Evolutionary conservation across 352 stramenopile species (phyloP).

Genomic region (Phytophthora gonapodyides): DNA sequence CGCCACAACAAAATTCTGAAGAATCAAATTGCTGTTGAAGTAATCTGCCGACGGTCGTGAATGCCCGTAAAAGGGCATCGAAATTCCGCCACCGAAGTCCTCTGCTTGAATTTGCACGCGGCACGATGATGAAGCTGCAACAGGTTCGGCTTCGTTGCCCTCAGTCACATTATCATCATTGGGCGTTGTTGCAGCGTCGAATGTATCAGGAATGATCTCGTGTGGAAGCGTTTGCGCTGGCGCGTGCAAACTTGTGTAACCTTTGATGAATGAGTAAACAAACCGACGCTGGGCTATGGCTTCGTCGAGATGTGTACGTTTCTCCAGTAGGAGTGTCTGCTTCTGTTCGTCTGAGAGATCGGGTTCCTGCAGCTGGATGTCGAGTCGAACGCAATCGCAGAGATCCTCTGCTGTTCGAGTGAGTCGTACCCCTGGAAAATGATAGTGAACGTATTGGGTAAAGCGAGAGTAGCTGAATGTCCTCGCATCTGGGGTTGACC

Average conservation of each 20-base stretch:
- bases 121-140: too few species aligned
- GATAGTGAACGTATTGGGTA: neutral
- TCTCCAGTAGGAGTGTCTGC: too few species aligned
- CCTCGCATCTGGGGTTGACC: neutral
- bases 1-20: conserved; percentile 18
- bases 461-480: conserved; percentile 6
- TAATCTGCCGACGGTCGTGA: conserved; percentile 13
- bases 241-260: conserved; percentile 4
- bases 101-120: conserved; percentile 15
- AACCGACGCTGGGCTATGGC: too few species aligned
- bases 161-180: too few species aligned
- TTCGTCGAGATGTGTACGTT: too few species aligned
- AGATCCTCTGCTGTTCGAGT: too few species aligned
- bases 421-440: too few species aligned
- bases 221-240: neutral
- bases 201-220: conserved; percentile 16
- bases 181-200: neutral
- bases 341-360: too few species aligned
- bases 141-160: too few species aligned
- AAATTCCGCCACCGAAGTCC: conserved; percentile 13
- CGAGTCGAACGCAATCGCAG: too few species aligned
- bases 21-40: conserved; percentile 20
- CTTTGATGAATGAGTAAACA: too few species aligned
- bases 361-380: too few species aligned
- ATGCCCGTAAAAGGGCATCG: neutral